phyloP scores from a whole-genome alignment of 2,329 filamentous ascomycete species.

The Trichoderma afroharzianum region DNA sequence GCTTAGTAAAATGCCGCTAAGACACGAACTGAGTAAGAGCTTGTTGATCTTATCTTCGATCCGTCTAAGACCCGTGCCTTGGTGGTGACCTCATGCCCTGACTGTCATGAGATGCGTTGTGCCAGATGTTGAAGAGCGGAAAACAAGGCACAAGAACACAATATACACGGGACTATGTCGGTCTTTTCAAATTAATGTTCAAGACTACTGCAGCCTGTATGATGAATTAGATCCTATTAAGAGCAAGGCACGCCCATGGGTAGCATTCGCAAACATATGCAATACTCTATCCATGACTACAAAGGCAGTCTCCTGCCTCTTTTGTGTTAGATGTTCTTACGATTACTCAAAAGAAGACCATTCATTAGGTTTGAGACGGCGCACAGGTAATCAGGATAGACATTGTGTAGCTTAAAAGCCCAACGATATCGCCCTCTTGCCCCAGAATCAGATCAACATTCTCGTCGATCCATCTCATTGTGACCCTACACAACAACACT shows the following conservation, averaged over 20 bases:
- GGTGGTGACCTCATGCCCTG: not conserved
- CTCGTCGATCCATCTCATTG: not conserved
- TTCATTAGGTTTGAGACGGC: not conserved
- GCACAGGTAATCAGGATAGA: not conserved
- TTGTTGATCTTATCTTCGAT: not conserved
- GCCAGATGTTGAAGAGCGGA: not conserved
- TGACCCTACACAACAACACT: not conserved
- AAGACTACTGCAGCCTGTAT: not conserved
- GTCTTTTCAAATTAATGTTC: not conserved
- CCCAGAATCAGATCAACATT: not conserved
- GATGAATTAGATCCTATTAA: not conserved
- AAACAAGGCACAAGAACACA: not conserved
- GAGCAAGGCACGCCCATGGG: not conserved
- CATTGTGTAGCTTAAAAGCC: not conserved
- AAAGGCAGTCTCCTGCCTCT: not conserved
- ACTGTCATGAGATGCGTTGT: not conserved
- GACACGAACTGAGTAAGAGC: not conserved
- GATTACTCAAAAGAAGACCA: not conserved
- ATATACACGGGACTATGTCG: not conserved
- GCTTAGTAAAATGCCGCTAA: not conserved
- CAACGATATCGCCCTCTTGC: not conserved
- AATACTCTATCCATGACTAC: not conserved
- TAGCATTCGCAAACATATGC: not conserved
- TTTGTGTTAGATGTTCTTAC: not conserved
- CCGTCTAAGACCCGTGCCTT: not conserved